phyloP scores from a whole-genome alignment of 441 rosid genomes.

The Brassica balearica region DNA sequence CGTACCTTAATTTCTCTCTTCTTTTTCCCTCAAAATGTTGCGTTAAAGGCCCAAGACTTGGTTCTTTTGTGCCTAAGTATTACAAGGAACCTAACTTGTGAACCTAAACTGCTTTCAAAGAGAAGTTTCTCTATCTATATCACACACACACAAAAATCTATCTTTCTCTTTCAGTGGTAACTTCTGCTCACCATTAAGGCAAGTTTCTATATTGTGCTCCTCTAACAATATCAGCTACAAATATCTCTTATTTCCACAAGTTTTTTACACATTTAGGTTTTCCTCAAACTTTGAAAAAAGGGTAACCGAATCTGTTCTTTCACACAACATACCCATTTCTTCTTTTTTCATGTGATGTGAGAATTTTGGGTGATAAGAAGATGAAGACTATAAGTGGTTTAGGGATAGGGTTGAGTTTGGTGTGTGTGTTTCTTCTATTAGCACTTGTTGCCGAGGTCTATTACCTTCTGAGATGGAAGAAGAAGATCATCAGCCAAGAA shows the following conservation, averaged over 20 bases:
- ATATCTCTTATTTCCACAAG: conserved; percentile 30
- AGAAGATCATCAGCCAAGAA: conserved; percentile 49
- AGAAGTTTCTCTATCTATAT: conserved; percentile 24
- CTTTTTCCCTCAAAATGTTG: conserved; percentile 11
- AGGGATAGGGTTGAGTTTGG: conserved; percentile 71
- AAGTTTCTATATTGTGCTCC: conserved; percentile 38
- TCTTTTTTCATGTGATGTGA: conserved; percentile 49
- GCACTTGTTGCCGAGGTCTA: conserved; percentile 80
- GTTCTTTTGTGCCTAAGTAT: conserved; percentile 36
- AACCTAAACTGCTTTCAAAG: conserved; percentile 45
- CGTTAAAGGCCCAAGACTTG: conserved; percentile 33
- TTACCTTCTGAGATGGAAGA: conserved; percentile 72
- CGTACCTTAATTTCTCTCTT: not conserved
- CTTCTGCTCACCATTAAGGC: conserved; percentile 40
- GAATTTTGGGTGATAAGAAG: conserved; percentile 46
- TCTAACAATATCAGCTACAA: conserved; percentile 17
- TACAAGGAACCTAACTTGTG: conserved; percentile 44
- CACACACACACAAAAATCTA: not conserved
- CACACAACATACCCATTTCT: not conserved
- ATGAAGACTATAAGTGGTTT: conserved; percentile 70
- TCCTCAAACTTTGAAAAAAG: conserved; percentile 19
- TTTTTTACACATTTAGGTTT: conserved; percentile 17
- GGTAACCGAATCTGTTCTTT: conserved; percentile 24
- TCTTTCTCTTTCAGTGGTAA: conserved; percentile 35
- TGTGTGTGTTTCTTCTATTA: conserved; percentile 74